Base-by-base conservation (phyloP, 495 filamentous ascomycete species). In the Aspergillus cristatus region DNA sequence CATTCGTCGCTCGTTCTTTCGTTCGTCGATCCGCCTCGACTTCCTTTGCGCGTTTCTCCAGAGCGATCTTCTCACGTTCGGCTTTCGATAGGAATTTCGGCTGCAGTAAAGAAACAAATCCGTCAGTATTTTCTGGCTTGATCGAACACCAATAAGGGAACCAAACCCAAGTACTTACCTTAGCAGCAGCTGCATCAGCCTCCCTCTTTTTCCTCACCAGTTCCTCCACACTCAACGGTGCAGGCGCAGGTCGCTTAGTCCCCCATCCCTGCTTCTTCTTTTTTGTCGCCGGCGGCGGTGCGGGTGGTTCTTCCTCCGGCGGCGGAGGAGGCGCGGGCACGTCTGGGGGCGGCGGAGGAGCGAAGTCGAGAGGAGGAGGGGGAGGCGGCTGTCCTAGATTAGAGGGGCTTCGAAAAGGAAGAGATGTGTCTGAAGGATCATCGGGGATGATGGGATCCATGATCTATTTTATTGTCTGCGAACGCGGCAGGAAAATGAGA, bases 51-150 rank as follows among this genome's bases (percentile, higher is more conserved):
- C 83, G 72, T 60, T 89, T 94, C 53, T 95, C 89, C 6, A 88
- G 63, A 5, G 86, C 88, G 38, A 95, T 55, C 35, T 78, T 78
- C 55, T 97, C 93, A 28, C 91, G 79, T 56, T 96, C 74, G 24
- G 83, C 83, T 68, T 89, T 95, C 2, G 86, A 82, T 8, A 98
- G 63, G 56, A 94, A 98, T 65, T 90, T 89, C 3, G 93, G 93
- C 76, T 94, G 53, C 24, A 53, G n/a, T 28, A 35, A 37, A 14
- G 37, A 28, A 41, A 48, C 44, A 22, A 45, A 34, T 29, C 42
- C 47, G 41, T 42, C 42, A 44, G n/a, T n/a, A n/a, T n/a, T n/a
- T n/a, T n/a, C n/a, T n/a, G 48, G 46, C 37, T 51, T 15, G 15
- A n/a, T n/a, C n/a, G n/a, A n/a, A n/a, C n/a, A n/a, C n/a, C n/a